phyloP scores from a whole-genome alignment of 768 basidiomycete species.

The Nevesoporus exiguus region DNA sequence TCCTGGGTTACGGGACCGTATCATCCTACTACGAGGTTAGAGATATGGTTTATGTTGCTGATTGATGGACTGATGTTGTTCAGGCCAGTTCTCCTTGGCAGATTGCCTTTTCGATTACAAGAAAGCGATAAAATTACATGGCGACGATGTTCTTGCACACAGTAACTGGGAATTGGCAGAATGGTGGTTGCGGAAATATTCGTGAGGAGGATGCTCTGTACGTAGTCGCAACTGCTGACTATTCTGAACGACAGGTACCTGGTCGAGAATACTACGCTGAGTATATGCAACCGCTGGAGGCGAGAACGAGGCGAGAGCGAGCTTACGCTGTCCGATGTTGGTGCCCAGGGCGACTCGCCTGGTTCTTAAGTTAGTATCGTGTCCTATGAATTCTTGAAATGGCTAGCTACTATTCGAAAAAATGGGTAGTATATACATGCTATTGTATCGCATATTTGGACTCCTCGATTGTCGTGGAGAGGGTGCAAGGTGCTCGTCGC shows the following conservation, averaged over 20 bases:
- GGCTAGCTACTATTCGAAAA: background rate
- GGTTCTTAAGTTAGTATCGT: conserved; percentile 11
- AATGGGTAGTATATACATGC: conserved; percentile 11
- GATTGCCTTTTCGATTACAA: conserved; percentile 78
- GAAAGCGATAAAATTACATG: conserved; percentile 69
- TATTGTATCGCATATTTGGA: background rate
- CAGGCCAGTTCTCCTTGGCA: conserved; percentile 75
- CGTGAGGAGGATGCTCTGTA: conserved; percentile 39
- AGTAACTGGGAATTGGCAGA: conserved; percentile 88
- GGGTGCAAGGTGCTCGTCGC: background rate
- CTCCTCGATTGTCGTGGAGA: background rate
- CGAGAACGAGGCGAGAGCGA: conserved; percentile 77
- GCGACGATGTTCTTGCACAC: conserved; percentile 89
- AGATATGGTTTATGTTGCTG: conserved; percentile 16
- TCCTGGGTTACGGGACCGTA: conserved; percentile 84
- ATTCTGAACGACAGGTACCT: conserved; percentile 54
- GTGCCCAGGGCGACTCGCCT: conserved; percentile 33
- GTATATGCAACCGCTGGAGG: conserved; percentile 84
- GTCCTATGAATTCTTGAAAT: conserved; percentile 3
- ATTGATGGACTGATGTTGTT: conserved; percentile 6
- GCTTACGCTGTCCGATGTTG: conserved; percentile 55
- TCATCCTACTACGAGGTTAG: conserved; percentile 81
- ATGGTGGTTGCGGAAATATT: conserved; percentile 77
- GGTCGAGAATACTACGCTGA: conserved; percentile 67
- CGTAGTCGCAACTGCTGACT: background rate